phyloP scores from a whole-genome alignment of 805 yeast genomes.

The Kluyveromyces siamensis region DNA sequence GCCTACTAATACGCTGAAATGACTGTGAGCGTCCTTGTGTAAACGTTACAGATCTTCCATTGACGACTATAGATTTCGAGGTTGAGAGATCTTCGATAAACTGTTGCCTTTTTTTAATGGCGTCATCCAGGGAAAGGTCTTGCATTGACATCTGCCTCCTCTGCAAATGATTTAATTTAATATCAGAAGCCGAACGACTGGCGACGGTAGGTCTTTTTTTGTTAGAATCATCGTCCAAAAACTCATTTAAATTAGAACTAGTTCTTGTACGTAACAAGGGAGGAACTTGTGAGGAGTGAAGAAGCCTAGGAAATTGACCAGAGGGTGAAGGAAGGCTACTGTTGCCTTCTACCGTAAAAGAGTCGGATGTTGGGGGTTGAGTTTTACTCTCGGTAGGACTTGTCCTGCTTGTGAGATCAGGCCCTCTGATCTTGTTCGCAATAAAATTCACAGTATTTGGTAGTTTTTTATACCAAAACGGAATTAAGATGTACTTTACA shows the following conservation, averaged over 20 bases:
- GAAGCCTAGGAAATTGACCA: neutral
- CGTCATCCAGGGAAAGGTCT: conserved; percentile 7
- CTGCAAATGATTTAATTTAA: conserved; percentile 21
- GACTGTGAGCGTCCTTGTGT: conserved; percentile 7
- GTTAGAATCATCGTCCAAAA: conserved; percentile 15
- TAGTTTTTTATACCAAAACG: conserved; percentile 41
- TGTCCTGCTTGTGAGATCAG: conserved; percentile 27
- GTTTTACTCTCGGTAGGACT: neutral
- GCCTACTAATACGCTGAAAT: conserved; percentile 25
- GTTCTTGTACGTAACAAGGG: conserved; percentile 11
- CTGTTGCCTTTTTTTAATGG: neutral
- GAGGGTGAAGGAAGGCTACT: neutral
- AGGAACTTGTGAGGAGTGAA: neutral
- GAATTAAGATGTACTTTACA: conserved; percentile 42
- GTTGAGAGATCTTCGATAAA: neutral
- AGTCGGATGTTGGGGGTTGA: neutral
- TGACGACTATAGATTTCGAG: neutral
- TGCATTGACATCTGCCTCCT: conserved; percentile 23
- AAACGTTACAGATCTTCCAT: conserved; percentile 1
- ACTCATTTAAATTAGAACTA: conserved; percentile 19
- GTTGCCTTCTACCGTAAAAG: neutral
- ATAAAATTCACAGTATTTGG: conserved; percentile 40
- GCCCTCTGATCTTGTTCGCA: conserved; percentile 40
- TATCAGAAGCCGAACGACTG: conserved; percentile 21
- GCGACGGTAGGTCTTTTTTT: conserved; percentile 12